Base-by-base conservation (phyloP, 208 protist genomes). In the Leptomonas seymouri region DNA sequence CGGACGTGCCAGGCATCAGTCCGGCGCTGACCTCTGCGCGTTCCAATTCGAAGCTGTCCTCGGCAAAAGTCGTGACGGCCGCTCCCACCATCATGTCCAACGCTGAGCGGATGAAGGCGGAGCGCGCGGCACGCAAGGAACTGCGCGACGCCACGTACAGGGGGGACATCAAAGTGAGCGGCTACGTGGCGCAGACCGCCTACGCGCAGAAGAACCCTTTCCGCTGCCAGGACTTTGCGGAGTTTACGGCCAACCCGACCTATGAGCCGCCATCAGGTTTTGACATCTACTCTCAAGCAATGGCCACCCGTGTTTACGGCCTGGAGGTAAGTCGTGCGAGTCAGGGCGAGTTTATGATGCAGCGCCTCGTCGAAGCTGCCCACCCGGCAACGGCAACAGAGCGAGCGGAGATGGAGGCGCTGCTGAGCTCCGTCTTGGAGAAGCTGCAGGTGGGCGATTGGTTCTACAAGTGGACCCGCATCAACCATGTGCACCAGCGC, bases 391-490 rank as follows among this genome's bases (percentile, higher is more conserved):
- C 69, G 8, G 39, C 39, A 16, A 67, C 55, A 54, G 74, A 89
- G 63, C 49, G 77, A 21, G 60, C 34, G 0, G 31, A 77, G 31
- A 42, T 74, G 34, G 48, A 78, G 44, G 46, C 44, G 34, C 57
- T 74, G 49, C 58, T 82, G 45, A 71, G 67, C 62, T 55, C 65
- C 28, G 76, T 71, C 31, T 53, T 87, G 41, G 76, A 78, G 59
- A 70, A 69, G 41, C 67, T 95, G 42, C 78, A 91, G 66, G 44
- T 57, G 14, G 90, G 90, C 1, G 84, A 87, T 48, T 95, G 90
- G 87, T 93, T 93, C 76, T 80, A 84, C 60, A 93, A 93, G 82
- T 91, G 85, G 86, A 88, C 83, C 20, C 76, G 80, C 9, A 74
- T 58, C 57, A 79, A 91, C 53, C 64, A 65, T 41, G 77, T 92